Conservation (phyloP, 2,329 filamentous ascomycete genomes). For the Neopestalotiopsis sp. region DNA sequence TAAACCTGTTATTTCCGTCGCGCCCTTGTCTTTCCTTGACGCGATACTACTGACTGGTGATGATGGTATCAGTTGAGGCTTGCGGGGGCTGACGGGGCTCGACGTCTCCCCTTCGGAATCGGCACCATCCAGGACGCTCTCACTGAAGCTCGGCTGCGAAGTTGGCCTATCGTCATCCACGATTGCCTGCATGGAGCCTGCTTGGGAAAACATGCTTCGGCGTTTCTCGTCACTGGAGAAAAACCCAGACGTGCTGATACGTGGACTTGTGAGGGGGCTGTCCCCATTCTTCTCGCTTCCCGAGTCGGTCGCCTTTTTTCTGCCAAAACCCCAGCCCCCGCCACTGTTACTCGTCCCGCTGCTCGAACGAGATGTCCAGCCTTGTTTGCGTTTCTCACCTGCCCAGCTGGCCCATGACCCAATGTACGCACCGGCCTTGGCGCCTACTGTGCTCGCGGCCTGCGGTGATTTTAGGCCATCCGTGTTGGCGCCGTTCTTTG, state of each 20-base stretch:
- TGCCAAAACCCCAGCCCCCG: constrained; percentile 42
- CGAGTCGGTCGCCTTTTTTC: constrained; percentile 37
- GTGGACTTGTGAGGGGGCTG: constrained; percentile 39
- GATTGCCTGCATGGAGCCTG: constrained; percentile 25
- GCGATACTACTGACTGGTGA: constrained; percentile 7
- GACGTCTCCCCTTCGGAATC: constrained; percentile 30
- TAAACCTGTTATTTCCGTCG: constrained; percentile 14
- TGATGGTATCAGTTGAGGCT: constrained; percentile 16
- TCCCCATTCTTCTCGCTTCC: constrained; percentile 37
- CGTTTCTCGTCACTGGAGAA: constrained; percentile 43
- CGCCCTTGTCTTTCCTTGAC: constrained; percentile 20
- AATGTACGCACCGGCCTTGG: constrained; percentile 67
- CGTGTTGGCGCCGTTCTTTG: constrained; percentile 34
- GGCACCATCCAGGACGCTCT: constrained; percentile 50
- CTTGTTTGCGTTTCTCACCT: constrained; percentile 74
- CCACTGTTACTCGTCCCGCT: constrained; percentile 34
- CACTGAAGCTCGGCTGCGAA: constrained; percentile 50
- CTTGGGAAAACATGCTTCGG: constrained; percentile 25
- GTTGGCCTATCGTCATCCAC: constrained; percentile 36
- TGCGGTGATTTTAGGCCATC: constrained; percentile 52
- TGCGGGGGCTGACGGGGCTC: constrained; percentile 31
- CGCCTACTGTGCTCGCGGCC: constrained; percentile 54
- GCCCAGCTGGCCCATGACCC: constrained; percentile 75
- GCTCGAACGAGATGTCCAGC: constrained; percentile 42
- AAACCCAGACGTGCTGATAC: constrained; percentile 43